Conservation (phyloP, 2,329 filamentous ascomycete species). For the Aspergillus felis region DNA sequence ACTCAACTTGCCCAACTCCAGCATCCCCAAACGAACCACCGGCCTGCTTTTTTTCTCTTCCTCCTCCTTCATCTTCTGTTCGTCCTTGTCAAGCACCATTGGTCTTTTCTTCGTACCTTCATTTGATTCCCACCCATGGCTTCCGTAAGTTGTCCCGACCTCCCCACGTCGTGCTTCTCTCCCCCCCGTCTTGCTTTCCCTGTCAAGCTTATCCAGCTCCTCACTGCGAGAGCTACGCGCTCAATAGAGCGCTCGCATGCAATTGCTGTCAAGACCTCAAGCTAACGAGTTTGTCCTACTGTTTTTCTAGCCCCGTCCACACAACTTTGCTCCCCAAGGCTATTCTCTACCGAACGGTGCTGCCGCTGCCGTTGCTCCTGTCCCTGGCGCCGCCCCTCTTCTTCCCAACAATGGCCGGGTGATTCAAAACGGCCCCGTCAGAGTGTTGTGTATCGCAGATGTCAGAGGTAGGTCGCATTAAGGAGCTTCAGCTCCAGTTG, state of each 20-base stretch:
- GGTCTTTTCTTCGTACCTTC: background rate
- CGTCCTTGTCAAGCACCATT: background rate
- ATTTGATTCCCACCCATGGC: slow-evolving; percentile 37
- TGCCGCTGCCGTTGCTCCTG: slow-evolving; percentile 32
- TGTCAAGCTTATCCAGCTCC: slow-evolving; percentile 13
- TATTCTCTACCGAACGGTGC: slow-evolving; percentile 47
- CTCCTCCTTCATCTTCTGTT: slow-evolving; percentile 7
- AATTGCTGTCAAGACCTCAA: background rate
- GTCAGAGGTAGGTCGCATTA: slow-evolving; percentile 42
- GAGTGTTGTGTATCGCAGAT: slow-evolving; percentile 49
- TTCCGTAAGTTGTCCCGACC: slow-evolving; percentile 40
- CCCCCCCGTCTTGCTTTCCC: slow-evolving; percentile 7
- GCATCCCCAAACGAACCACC: background rate
- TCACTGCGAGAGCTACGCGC: slow-evolving; percentile 17
- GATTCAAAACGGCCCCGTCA: slow-evolving; percentile 45
- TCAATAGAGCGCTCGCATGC: slow-evolving; percentile 5
- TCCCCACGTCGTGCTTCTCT: slow-evolving; percentile 15
- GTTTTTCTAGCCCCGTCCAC: slow-evolving; percentile 38
- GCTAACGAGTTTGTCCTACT: slow-evolving; percentile 19
- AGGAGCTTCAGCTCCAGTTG: slow-evolving; percentile 7
- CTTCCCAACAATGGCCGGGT: slow-evolving; percentile 49
- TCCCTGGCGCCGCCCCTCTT: slow-evolving; percentile 45
- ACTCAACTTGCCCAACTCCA: background rate
- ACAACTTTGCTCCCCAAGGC: slow-evolving; percentile 42
- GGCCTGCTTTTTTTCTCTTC: slow-evolving; percentile 1